These are phyloP conservation scores for Podila verticillata DNA, from an alignment of 192 early-diverging fungal species.

Conservation along the genomic window DNA sequence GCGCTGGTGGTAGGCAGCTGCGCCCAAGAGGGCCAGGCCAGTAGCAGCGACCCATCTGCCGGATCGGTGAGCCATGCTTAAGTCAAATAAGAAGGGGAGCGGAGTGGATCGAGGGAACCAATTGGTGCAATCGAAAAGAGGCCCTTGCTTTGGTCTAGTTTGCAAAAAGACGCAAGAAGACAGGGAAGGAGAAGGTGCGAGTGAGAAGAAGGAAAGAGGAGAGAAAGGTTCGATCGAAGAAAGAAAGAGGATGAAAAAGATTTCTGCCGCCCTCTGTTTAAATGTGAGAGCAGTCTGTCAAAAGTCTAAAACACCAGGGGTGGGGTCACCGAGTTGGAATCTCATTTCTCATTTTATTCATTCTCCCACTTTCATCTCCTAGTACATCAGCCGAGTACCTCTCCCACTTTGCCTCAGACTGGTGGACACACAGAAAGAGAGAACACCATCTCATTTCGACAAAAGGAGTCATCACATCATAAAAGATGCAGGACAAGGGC, in stretches of 20 bases:
- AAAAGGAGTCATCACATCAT: too few relatives aligned
- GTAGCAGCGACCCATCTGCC: constrained; percentile 9
- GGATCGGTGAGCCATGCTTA: not conserved
- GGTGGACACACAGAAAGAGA: too few relatives aligned
- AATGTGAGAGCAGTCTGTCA: not conserved
- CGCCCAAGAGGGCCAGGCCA: constrained; percentile 1
- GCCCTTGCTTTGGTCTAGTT: not conserved
- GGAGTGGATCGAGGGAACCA: not conserved
- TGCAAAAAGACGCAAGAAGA: not conserved
- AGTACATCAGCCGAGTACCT: too few relatives aligned
- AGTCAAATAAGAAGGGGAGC: not conserved
- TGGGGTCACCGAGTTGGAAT: too few relatives aligned
- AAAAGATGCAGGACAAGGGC: too few relatives aligned
- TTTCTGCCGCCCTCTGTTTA: too few relatives aligned
- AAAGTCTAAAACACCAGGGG: too few relatives aligned
- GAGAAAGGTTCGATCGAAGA: not conserved
- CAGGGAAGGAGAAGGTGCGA: not conserved
- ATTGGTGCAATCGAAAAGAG: not conserved
- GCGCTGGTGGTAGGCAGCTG: constrained; percentile 13
- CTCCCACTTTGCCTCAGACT: too few relatives aligned
- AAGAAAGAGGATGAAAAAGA: not conserved
- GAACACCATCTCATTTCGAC: too few relatives aligned
- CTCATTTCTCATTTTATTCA: too few relatives aligned
- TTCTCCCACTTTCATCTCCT: too few relatives aligned
- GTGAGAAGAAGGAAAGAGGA: not conserved